Evolutionary conservation across 2,329 filamentous ascomycete genomes (phyloP), one percentile per base, ranked within the genome.

Genomic region (Fusarium scirpi): DNA sequence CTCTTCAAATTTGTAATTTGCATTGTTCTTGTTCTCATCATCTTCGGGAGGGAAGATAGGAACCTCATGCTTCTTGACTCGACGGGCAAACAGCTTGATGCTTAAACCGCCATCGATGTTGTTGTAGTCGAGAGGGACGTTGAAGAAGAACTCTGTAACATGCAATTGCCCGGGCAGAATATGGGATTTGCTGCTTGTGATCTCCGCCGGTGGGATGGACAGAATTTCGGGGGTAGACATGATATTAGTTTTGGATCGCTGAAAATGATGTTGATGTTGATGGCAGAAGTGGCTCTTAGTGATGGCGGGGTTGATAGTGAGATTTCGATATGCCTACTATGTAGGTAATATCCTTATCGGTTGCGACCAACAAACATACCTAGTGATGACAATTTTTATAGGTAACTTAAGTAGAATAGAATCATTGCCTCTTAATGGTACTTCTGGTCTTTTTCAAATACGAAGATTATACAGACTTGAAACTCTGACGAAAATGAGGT

Each of bases 111-210:
- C 82, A 5, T 83, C 78, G 2, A 89, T 89, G 58, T 90, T 86
- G 67, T 82, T 81, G 80, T 97, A 92, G 82, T 97, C 92, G 66
- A 93, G 86, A 6, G 94, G 94, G 13, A 97, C 94, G 71, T 93
- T 87, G 80, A 97, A 97, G 83, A 94, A 92, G 75, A 95, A 86
- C 78, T 97, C 94, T 4, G 92, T 92, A 65, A 97, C 87, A 65
- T 87, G 85, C 47, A 97, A 85, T 77, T 90, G 91, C 51, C 93
- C 93, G 29, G 82, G 81, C n/a, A 82, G 58, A 44, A 79, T 63
- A 69, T 86, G 84, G 6, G 80, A 80, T 53, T 80, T 82, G 72
- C 80, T 82, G 74, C 79, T 81, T 47, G 83, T 47, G 53, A 84
- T 76, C 67, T 77, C 78, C 48, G 83, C 83, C 16, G 79, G 73